Evolutionary conservation across 495 filamentous ascomycete genomes (phyloP).

Genomic region (Lasiosphaeriaceae sp.): DNA sequence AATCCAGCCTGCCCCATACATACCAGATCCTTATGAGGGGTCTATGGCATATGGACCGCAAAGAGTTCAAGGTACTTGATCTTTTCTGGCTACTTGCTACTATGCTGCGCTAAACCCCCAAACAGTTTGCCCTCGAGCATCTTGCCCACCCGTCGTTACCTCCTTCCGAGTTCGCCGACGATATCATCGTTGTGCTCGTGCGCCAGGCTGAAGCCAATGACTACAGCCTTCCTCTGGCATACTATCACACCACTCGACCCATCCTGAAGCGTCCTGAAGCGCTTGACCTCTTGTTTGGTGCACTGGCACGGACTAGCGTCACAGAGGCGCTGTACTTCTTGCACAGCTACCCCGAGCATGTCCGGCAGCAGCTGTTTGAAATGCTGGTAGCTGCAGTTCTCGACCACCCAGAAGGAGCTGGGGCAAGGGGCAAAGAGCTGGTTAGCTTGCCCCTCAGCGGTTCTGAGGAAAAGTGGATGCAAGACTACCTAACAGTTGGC

Average conservation of each 20-base stretch:
- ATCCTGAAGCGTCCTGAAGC: conserved; percentile 56
- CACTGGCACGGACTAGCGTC: conserved; percentile 61
- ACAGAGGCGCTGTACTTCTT: conserved; percentile 72
- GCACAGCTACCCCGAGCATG: conserved; percentile 55
- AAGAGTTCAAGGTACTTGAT: conserved; percentile 55
- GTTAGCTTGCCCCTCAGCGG: conserved; percentile 64
- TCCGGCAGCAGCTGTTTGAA: conserved; percentile 60
- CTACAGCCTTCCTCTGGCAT: conserved; percentile 64
- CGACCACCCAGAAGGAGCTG: conserved; percentile 33
- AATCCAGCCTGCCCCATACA: conserved; percentile 50
- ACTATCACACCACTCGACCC: conserved; percentile 69
- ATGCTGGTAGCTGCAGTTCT: conserved; percentile 63
- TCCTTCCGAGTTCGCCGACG: conserved; percentile 72
- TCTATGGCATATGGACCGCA: conserved; percentile 73
- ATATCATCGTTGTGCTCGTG: conserved; percentile 69
- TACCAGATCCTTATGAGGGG: conserved; percentile 75
- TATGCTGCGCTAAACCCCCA: background rate
- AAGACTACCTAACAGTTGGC: conserved; percentile 57
- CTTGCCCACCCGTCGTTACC: conserved; percentile 69
- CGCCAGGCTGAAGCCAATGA: conserved; percentile 56
- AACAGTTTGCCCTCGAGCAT: conserved; percentile 67
- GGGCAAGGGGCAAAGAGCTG: conserved; percentile 60
- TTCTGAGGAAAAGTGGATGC: conserved; percentile 71
- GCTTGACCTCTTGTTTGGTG: conserved; percentile 60
- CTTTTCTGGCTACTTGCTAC: background rate